Percentiles rank a stretch among this genome's conserved stretches.
phyloP scores from a whole-genome alignment of 352 stramenopile genomes.

The Blastocystis sp. region DNA sequence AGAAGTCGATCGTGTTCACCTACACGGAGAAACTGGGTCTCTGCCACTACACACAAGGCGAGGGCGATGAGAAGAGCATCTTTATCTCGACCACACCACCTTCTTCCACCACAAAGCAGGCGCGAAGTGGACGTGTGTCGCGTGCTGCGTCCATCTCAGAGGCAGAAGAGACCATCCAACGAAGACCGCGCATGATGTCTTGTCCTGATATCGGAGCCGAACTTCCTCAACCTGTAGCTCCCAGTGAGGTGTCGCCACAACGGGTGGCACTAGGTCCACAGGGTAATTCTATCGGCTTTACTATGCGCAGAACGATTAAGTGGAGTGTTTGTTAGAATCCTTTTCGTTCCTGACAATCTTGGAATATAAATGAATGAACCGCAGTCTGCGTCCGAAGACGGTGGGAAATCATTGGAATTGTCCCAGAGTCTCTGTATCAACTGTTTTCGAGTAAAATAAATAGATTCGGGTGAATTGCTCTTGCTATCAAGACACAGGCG shows the following conservation, averaged over 20 bases:
- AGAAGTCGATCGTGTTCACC: conserved; percentile 60
- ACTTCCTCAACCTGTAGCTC: neutral
- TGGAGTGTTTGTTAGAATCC: neutral
- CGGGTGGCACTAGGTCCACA: neutral
- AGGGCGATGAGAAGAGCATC: conserved; percentile 28
- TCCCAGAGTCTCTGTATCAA: neutral
- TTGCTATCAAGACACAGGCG: neutral
- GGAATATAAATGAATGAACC: neutral
- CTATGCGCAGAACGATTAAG: neutral
- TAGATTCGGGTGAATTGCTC: conserved; percentile 5
- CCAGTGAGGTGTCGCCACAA: neutral
- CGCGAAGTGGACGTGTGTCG: neutral
- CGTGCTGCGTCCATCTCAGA: neutral
- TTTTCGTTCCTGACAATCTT: neutral
- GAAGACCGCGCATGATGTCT: neutral
- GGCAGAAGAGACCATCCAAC: neutral
- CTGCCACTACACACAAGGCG: conserved; percentile 32
- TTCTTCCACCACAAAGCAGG: neutral
- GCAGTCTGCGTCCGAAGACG: neutral
- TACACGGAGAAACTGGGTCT: conserved; percentile 56
- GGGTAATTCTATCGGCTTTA: neutral
- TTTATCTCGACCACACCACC: conserved; percentile 10
- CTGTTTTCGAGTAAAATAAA: neutral
- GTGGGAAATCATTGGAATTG: neutral
- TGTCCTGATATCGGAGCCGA: neutral